Conservation (phyloP, 176 grass and related monocot genomes). For the Tillandsia fasciculata region DNA sequence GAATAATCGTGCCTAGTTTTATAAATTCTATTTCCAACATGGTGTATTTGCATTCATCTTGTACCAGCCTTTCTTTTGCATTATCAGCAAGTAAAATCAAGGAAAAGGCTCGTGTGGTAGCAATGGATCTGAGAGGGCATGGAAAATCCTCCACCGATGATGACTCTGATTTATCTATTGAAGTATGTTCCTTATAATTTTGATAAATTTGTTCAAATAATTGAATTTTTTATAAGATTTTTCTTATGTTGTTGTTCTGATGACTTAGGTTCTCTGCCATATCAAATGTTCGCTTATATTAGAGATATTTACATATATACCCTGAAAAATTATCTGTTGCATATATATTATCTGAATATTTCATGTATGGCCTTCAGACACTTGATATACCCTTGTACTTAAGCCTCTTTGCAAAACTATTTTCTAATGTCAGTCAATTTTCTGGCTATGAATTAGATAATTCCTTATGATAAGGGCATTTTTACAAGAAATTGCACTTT, state of each 20-base stretch:
- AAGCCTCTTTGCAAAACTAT: too few relatives aligned
- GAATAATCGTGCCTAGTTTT: not conserved
- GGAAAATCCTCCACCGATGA: constrained; percentile 67
- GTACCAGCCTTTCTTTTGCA: constrained; percentile 87
- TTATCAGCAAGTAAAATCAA: constrained; percentile 68
- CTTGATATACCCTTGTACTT: too few relatives aligned
- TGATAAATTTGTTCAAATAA: constrained; percentile 1
- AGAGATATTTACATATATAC: not conserved
- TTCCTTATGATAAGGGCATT: too few relatives aligned
- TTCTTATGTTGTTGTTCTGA: constrained; percentile 1
- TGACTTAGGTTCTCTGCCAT: not conserved
- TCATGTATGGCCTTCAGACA: not conserved
- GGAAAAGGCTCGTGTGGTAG: constrained; percentile 61
- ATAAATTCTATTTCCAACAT: not conserved
- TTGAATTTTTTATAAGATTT: constrained; percentile 1
- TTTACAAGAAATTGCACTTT: too few relatives aligned
- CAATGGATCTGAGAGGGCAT: constrained; percentile 89
- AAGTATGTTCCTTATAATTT: constrained; percentile 44
- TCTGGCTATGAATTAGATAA: too few relatives aligned
- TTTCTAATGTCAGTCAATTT: too few relatives aligned
- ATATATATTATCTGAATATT: not conserved
- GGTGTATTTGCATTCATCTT: not conserved
- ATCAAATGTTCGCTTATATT: not conserved
- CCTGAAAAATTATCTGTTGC: too few relatives aligned
- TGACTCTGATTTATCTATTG: constrained; percentile 81